phyloP scores from a whole-genome alignment of 306 rosid genomes.

The Cucurbita ficifolia region DNA sequence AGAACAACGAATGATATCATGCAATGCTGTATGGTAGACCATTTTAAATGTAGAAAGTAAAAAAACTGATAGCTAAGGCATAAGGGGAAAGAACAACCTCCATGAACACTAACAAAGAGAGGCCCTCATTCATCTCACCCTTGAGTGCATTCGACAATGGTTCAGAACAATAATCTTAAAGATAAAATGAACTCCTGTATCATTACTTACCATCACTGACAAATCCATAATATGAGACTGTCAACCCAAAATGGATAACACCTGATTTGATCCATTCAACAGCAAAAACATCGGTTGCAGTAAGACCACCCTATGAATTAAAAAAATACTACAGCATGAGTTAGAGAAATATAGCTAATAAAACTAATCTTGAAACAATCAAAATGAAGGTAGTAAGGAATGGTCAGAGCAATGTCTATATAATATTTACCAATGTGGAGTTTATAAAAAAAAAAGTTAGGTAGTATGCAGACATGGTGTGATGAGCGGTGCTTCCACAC shows the following conservation, averaged over 20 bases:
- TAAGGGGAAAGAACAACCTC: not conserved
- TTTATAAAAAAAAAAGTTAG: not conserved
- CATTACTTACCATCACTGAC: constrained; percentile 78
- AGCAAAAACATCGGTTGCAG: constrained; percentile 96
- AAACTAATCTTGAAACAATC: not conserved
- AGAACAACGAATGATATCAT: not conserved
- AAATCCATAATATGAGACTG: constrained; percentile 91
- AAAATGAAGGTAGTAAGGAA: not conserved
- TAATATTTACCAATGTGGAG: not conserved
- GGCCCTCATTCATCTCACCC: not conserved
- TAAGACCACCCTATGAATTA: constrained; percentile 86
- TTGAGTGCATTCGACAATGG: not conserved
- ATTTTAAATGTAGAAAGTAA: not conserved
- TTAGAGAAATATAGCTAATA: not conserved
- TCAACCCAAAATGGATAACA: constrained; percentile 81
- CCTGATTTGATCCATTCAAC: constrained; percentile 87
- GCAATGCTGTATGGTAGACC: not conserved
- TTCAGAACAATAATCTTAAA: not conserved
- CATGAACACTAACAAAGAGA: not conserved
- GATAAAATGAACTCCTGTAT: not conserved
- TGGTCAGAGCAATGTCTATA: not conserved
- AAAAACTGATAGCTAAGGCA: not conserved
- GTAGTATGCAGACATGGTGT: not conserved
- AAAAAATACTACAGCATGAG: constrained; percentile 15
- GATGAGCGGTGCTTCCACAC: not conserved